Conservation (phyloP, 495 filamentous ascomycete genomes). For the Tuber umbilicatum region DNA sequence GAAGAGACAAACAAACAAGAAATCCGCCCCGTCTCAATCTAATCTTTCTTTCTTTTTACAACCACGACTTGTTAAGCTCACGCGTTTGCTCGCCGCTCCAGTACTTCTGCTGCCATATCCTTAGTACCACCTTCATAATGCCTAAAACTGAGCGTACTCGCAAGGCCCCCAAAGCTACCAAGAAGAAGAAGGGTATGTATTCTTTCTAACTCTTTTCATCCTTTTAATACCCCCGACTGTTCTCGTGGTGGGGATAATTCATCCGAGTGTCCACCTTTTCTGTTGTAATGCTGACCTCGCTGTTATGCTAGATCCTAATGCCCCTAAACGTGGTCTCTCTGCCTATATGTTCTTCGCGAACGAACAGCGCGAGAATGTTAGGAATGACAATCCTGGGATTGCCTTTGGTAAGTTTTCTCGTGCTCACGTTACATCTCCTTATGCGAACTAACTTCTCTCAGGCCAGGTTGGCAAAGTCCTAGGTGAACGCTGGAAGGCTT, state of each 20-base stretch:
- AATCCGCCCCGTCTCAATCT: not conserved
- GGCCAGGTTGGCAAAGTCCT: constrained; percentile 96
- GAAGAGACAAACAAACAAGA: not conserved
- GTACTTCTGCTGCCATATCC: constrained; percentile 20
- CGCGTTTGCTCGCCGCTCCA: constrained; percentile 4
- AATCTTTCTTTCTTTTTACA: not conserved
- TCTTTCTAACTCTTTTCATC: not conserved
- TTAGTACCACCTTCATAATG: constrained; percentile 57
- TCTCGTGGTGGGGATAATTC: not conserved
- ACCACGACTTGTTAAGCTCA: constrained; percentile 21
- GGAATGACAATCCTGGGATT: constrained; percentile 97
- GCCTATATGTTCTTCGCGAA: constrained; percentile 99
- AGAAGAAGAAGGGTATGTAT: constrained; percentile 77
- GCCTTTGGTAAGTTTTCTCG: constrained; percentile 68
- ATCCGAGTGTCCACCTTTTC: not conserved
- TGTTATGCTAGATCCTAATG: constrained; percentile 72
- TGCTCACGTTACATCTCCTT: not conserved
- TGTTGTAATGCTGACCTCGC: constrained; percentile 12
- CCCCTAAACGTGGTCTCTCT: constrained; percentile 96
- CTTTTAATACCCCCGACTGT: constrained; percentile 8
- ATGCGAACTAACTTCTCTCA: constrained; percentile 42
- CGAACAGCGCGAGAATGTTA: constrained; percentile 94
- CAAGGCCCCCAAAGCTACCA: constrained; percentile 50
- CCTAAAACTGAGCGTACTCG: constrained; percentile 64
- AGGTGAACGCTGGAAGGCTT: constrained; percentile 94